A percentile compares a stretch with the other conserved stretches of the same genome.
Conservation (phyloP, 139 green algal species). For the Chlamydomonas incerta region DNA sequence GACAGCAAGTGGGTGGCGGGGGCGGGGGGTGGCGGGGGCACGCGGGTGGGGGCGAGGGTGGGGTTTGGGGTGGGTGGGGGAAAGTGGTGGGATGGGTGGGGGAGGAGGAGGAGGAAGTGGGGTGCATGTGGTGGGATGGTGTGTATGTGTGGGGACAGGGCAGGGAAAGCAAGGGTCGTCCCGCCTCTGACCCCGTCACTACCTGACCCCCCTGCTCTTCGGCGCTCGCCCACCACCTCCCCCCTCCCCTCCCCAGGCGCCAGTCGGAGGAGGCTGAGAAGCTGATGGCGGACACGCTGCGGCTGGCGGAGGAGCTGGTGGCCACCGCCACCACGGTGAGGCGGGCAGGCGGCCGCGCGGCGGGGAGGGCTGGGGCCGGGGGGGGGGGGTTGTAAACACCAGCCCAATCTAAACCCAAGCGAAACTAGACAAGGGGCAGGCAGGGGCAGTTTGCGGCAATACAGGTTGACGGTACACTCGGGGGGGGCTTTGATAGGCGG, state of each 20-base stretch:
- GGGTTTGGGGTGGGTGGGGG: no score
- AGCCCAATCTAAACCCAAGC: no score
- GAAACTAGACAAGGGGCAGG: no score
- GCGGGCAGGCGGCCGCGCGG: background rate
- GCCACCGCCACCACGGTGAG: background rate
- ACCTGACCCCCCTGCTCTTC: no score
- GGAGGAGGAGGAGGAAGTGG: background rate
- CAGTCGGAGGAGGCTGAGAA: conserved; percentile 40
- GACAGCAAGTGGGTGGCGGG: conserved; percentile 25
- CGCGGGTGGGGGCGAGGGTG: background rate
- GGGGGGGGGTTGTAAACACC: background rate
- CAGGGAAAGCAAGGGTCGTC: no score
- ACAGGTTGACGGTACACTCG: no score
- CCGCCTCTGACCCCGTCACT: no score
- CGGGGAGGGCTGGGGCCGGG: background rate
- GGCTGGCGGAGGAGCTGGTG: conserved; percentile 40
- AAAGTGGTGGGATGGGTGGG: no score
- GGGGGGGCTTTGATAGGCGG: no score
- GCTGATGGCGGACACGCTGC: conserved; percentile 45
- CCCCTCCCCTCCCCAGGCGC: background rate
- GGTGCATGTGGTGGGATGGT: no score
- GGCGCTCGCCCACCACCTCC: background rate
- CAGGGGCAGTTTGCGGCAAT: no score
- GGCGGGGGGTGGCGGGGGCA: background rate
- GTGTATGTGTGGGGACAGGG: no score